phyloP scores from a whole-genome alignment of 1,284 basidiomycete species.

The Moesziomyces sp. region DNA sequence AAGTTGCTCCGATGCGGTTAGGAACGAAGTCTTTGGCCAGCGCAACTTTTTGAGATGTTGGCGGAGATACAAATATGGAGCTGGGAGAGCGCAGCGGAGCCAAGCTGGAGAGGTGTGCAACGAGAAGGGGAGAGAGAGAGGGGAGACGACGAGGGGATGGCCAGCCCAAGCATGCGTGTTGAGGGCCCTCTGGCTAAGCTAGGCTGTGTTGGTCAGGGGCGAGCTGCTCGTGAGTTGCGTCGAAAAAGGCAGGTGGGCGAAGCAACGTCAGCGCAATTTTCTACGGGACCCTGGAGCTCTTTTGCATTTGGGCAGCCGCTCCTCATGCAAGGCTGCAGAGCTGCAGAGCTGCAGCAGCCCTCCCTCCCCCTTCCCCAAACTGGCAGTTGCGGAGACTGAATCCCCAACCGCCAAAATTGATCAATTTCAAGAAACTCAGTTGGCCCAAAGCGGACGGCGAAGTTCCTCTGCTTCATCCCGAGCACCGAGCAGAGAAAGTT shows the following conservation, averaged over 20 bases:
- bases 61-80: conserved; percentile 21
- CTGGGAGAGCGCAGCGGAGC: neutral
- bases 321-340: too few relatives aligned
- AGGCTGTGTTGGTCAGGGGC: conserved; percentile 32
- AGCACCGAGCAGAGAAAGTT: neutral
- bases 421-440: neutral
- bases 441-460: conserved; percentile 13
- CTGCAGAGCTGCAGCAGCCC: neutral
- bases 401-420: neutral
- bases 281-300: neutral
- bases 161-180: too few relatives aligned
- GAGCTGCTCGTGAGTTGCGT: conserved; percentile 7
- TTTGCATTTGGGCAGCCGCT: conserved; percentile 1
- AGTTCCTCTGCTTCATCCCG: neutral
- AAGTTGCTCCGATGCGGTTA: too few relatives aligned
- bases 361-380: too few relatives aligned
- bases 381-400: conserved; percentile 19
- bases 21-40: too few relatives aligned
- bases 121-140: neutral
- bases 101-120: neutral
- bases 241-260: conserved; percentile 27
- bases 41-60: conserved; percentile 18
- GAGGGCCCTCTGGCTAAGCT: neutral
- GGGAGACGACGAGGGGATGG: conserved; percentile 1
- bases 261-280: too few relatives aligned